These are phyloP conservation scores for Botryotinia calthae DNA, from an alignment of 2,329 filamentous ascomycete species.

Conservation along the genomic window DNA sequence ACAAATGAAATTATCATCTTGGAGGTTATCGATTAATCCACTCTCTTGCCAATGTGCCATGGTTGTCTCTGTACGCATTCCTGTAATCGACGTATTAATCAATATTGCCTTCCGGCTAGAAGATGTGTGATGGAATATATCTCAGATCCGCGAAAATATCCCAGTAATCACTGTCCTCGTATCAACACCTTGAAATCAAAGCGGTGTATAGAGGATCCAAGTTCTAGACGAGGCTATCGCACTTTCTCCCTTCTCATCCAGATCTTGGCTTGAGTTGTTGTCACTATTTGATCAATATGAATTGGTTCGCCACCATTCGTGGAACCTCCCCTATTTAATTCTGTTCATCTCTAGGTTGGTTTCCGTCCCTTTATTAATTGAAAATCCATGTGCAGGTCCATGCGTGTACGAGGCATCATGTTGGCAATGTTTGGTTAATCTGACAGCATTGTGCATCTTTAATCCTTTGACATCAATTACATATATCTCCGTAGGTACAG, in stretches of 20 bases:
- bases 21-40: not conserved
- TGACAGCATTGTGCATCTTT: constrained; percentile 22
- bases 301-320: constrained; percentile 4
- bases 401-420: constrained; percentile 18
- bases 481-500: constrained; percentile 11
- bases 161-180: not conserved
- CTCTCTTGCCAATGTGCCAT: not conserved
- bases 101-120: not conserved
- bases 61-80: not conserved
- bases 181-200: constrained; percentile 15
- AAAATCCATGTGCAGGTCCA: constrained; percentile 17
- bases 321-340: constrained; percentile 17
- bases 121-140: not conserved
- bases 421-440: constrained; percentile 18
- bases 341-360: constrained; percentile 20
- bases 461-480: constrained; percentile 17
- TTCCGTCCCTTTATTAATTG: constrained; percentile 20
- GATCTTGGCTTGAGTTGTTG: constrained; percentile 18
- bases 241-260: constrained; percentile 17
- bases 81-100: constrained; percentile 5
- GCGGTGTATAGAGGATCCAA: constrained; percentile 15
- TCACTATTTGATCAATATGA: constrained; percentile 4
- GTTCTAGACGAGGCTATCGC: constrained; percentile 15
- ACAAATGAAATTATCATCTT: constrained; percentile 11
- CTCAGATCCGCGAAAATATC: not conserved